These are phyloP conservation scores for Monosporozyma yasuniensis DNA, from an alignment of 805 yeast species.

Conservation along the genomic window DNA sequence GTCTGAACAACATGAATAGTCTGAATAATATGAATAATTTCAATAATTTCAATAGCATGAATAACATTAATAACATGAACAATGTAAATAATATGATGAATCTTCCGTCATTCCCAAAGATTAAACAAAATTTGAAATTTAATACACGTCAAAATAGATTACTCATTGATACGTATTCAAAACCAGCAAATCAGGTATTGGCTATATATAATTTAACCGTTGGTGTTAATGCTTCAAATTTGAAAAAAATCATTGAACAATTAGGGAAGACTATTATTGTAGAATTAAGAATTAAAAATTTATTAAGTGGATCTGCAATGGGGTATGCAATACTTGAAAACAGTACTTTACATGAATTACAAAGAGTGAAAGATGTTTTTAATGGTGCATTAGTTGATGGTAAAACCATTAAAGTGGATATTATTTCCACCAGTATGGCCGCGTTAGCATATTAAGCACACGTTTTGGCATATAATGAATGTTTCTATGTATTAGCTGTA, in stretches of 20 bases:
- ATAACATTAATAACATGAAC: too few relatives aligned
- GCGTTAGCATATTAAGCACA: background rate
- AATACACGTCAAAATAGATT: slow-evolving; percentile 7
- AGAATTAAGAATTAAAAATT: slow-evolving; percentile 26
- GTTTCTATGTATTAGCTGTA: too few relatives aligned
- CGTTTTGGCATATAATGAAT: too few relatives aligned
- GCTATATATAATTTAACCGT: slow-evolving; percentile 20
- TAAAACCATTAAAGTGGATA: slow-evolving; percentile 30
- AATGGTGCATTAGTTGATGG: slow-evolving; percentile 44
- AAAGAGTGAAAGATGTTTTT: slow-evolving; percentile 27
- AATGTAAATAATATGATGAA: background rate
- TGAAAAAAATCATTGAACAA: slow-evolving; percentile 18
- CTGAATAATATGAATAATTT: too few relatives aligned
- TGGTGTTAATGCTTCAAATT: slow-evolving; percentile 21
- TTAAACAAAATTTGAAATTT: background rate
- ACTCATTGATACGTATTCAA: slow-evolving; percentile 17
- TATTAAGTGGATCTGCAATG: slow-evolving; percentile 33
- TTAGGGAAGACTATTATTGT: slow-evolving; percentile 15
- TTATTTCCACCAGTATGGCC: slow-evolving; percentile 8
- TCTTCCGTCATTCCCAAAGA: background rate
- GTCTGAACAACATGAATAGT: background rate
- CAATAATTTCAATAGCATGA: too few relatives aligned
- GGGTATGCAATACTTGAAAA: slow-evolving; percentile 32
- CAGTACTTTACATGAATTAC: slow-evolving; percentile 20
- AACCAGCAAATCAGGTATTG: slow-evolving; percentile 11